Base-by-base conservation (phyloP, 148 eudicot species). In the Polygonum maritimum region DNA sequence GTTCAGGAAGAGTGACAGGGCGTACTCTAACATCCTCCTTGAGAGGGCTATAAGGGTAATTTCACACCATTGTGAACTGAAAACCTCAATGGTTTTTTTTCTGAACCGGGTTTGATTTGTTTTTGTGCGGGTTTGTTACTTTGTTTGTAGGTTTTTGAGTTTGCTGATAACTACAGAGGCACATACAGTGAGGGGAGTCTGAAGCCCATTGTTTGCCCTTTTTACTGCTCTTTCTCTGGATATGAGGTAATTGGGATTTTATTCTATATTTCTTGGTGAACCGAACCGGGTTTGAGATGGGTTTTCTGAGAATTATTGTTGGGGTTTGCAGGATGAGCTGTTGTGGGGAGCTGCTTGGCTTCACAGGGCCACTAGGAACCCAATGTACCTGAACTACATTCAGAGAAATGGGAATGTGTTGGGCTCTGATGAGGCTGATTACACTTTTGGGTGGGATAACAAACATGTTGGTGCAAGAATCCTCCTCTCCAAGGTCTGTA, bases 321-420 rank as follows among this genome's bases (percentile, higher is more conserved):
- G 14, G 47, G 9, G 9, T 36, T 75, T 47, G 45, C 73, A 91
- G 94, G 97, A 92, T 87, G 97, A 92, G 71, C 79, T 92, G 44
- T 77, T 92, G 74, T 92, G 97, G 97, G 96, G 92, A 57, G 97
- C 97, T 47, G 87, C 97, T 60, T 92, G 97, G 97, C 79, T 92
- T 4, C 94, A 89, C 65, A 87, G 77, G 76, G 97, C 97, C 81
- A 88, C 97, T 36, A 88, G 85, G 77, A 86, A 85, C 83, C 85
- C 92, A 75, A 85, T 80, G 78, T 92, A 86, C 84, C 79, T 92
- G 7, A 82, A 76, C 33, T 92, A 89, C 85, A 92, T 92, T 44
- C 87, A 88, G 78, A 85, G 81, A 60, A 89, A 89, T 80, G 96
- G 96, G 0, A 89, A 91, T 75, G 83, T 83, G 2, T 83, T 91